phyloP scores from a whole-genome alignment of 2,329 filamentous ascomycete species.

The Xylaria sp. region DNA sequence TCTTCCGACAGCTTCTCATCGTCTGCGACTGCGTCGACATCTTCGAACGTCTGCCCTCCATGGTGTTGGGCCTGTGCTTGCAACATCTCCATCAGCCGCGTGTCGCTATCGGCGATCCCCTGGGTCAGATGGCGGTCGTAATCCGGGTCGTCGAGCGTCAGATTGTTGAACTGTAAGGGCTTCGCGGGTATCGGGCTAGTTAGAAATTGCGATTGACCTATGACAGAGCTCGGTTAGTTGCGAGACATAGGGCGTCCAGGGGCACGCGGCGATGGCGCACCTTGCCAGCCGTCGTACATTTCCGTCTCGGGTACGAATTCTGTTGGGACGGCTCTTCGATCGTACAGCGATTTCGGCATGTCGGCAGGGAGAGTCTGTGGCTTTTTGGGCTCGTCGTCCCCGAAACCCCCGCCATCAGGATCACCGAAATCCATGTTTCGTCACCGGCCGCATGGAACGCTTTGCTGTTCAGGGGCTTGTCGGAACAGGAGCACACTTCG shows the following conservation, averaged over 20 bases:
- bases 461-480: constrained; percentile 42
- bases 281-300: constrained; percentile 99
- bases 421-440: constrained; percentile 70
- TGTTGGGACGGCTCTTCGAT: constrained; percentile 76
- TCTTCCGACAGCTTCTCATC: constrained; percentile 77
- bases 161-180: constrained; percentile 82
- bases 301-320: constrained; percentile 85
- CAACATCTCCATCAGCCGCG: constrained; percentile 93
- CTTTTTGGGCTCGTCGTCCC: constrained; percentile 56
- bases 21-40: constrained; percentile 81
- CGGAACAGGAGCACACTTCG: constrained; percentile 32
- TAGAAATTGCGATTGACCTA: constrained; percentile 95
- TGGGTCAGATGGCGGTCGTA: constrained; percentile 75
- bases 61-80: constrained; percentile 91
- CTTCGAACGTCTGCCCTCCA: constrained; percentile 75
- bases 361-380: constrained; percentile 77
- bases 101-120: constrained; percentile 78
- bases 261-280: constrained; percentile 57
- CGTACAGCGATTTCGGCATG: constrained; percentile 90
- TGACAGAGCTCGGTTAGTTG: constrained; percentile 39
- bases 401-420: constrained; percentile 58
- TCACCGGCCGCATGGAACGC: constrained; percentile 48
- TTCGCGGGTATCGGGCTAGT: constrained; percentile 87
- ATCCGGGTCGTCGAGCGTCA: constrained; percentile 81
- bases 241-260: constrained; percentile 25